Evolutionary conservation across 176 grass and related monocot species (phyloP).

Genomic region (Saccharum officinarum): DNA sequence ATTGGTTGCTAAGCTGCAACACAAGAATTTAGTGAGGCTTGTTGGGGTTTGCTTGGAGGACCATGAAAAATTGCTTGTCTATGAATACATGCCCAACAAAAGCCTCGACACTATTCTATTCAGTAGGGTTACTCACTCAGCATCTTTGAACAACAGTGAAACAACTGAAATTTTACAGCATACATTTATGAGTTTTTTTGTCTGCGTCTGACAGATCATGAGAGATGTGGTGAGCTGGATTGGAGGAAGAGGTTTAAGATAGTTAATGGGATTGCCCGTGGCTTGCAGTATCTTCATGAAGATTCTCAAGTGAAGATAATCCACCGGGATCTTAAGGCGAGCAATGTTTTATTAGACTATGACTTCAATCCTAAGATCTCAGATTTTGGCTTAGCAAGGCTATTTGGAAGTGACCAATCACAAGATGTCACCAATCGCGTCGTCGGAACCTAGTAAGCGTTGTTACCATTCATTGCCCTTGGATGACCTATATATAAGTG

Average conservation of each 20-base stretch:
- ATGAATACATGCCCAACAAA: slow-evolving; percentile 73
- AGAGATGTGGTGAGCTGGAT: slow-evolving; percentile 34
- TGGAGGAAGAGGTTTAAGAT: slow-evolving; percentile 60
- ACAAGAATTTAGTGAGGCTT: slow-evolving; percentile 83
- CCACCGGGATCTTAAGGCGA: slow-evolving; percentile 58
- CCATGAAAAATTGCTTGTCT: slow-evolving; percentile 69
- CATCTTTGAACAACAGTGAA: slow-evolving; percentile 1
- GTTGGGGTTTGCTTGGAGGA: slow-evolving; percentile 77
- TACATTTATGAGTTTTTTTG: slow-evolving; percentile 17
- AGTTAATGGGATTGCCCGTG: slow-evolving; percentile 62
- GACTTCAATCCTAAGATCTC: slow-evolving; percentile 74
- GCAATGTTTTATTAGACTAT: slow-evolving; percentile 49
- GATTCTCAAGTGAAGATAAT: slow-evolving; percentile 80
- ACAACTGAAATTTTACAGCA: not conserved
- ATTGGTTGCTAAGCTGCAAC: slow-evolving; percentile 77
- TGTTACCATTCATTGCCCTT: not conserved
- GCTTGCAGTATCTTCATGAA: slow-evolving; percentile 84
- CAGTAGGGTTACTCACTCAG: slow-evolving; percentile 32
- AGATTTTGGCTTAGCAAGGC: slow-evolving; percentile 74
- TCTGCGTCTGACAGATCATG: slow-evolving; percentile 42
- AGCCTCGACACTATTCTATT: slow-evolving; percentile 82
- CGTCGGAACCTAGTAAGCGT: slow-evolving; percentile 73
- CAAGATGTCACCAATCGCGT: slow-evolving; percentile 58
- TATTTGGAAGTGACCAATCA: slow-evolving; percentile 59
- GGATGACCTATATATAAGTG: not conserved